Conservation (phyloP, 2,329 filamentous ascomycete genomes). For the Pyrenophora tritici-repentis region DNA sequence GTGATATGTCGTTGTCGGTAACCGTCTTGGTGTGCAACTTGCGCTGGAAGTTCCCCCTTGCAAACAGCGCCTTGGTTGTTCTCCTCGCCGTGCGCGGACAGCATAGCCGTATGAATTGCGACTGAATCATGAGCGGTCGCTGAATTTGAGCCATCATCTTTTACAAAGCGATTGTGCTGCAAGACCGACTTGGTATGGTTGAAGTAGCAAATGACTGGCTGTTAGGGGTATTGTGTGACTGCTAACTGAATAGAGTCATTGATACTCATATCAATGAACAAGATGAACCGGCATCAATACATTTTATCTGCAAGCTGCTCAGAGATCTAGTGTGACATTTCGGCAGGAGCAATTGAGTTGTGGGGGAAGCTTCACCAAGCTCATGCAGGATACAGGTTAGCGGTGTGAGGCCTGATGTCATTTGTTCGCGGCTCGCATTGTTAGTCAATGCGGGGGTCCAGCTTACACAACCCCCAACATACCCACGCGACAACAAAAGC, state of each 20-base stretch:
- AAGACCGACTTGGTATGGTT: neutral
- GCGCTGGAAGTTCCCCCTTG: conserved; percentile 18
- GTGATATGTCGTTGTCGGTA: conserved; percentile 75
- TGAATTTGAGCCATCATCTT: conserved; percentile 38
- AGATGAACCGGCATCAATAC: neutral
- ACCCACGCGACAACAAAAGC: no score
- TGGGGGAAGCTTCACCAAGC: conserved; percentile 13
- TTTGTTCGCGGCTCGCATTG: neutral
- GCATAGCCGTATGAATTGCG: conserved; percentile 42
- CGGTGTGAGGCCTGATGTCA: conserved; percentile 1
- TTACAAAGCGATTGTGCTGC: neutral
- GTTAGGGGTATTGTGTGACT: neutral
- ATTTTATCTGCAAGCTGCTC: neutral
- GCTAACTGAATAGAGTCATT: conserved; percentile 6
- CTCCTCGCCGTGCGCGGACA: conserved; percentile 34
- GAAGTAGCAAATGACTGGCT: neutral
- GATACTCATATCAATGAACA: neutral
- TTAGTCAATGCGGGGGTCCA: no score
- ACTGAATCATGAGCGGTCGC: conserved; percentile 44
- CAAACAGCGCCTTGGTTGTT: conserved; percentile 22
- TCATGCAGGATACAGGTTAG: conserved; percentile 2
- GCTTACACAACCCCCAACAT: no score
- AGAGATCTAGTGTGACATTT: neutral
- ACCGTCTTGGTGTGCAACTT: conserved; percentile 50
- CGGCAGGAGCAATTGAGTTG: conserved; percentile 4